Conservation (phyloP, 345 rosid species). For the Sapria himalayana region DNA sequence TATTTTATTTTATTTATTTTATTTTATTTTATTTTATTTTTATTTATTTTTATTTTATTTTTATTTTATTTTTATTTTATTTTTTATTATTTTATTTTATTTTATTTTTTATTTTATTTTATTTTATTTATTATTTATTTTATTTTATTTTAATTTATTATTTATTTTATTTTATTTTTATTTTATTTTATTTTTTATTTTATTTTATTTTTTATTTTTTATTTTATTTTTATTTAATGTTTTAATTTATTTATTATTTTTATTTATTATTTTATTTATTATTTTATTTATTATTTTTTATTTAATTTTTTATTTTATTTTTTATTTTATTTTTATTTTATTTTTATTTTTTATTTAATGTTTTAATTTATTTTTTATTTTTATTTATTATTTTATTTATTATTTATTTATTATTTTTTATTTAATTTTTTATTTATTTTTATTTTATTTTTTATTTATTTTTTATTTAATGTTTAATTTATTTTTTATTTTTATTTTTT, state of each 20-base stretch:
- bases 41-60: neutral
- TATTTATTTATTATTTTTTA: neutral
- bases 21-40: neutral
- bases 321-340: neutral
- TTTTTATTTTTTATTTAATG: neutral
- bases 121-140: neutral
- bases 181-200: neutral
- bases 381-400: neutral
- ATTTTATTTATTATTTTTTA: neutral
- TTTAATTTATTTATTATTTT: neutral
- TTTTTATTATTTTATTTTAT: neutral
- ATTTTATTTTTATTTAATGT: neutral
- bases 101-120: neutral
- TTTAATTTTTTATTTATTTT: neutral
- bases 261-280: neutral
- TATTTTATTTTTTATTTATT: neutral
- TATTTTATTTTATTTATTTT: neutral
- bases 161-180: neutral
- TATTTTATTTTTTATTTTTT: neutral
- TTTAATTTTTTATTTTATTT: neutral
- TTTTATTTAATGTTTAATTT: neutral
- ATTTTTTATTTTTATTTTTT: neutral
- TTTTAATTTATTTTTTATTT: neutral
- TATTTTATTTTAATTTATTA: neutral
- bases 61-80: neutral